These are phyloP conservation scores for Nannochloropsis gaditana DNA, from an alignment of 108 stramenopile genomes.

Conservation along the genomic window DNA sequence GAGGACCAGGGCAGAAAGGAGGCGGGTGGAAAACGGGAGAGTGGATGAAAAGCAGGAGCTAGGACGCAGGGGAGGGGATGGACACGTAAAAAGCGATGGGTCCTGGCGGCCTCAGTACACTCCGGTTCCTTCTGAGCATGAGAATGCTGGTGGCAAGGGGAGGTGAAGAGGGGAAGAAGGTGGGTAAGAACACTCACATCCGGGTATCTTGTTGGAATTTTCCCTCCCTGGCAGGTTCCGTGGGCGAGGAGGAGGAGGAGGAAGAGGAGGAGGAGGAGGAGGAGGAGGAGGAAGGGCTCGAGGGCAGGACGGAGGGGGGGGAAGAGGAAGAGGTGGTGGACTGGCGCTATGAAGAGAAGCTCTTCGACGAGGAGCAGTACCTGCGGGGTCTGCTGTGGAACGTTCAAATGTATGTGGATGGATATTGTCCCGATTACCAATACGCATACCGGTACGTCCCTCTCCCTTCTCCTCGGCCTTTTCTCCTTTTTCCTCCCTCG, in stretches of 20 bases:
- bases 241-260: background rate
- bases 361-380: slow-evolving; percentile 60
- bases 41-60: too few relatives aligned
- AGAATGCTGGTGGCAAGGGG: too few relatives aligned
- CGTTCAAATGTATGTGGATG: slow-evolving; percentile 38
- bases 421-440: slow-evolving; percentile 29
- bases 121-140: too few relatives aligned
- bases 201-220: too few relatives aligned
- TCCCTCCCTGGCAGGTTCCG: background rate
- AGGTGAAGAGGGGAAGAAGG: too few relatives aligned
- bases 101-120: too few relatives aligned
- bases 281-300: slow-evolving; percentile 29
- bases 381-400: slow-evolving; percentile 74
- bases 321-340: slow-evolving; percentile 19
- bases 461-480: background rate
- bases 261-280: slow-evolving; percentile 30
- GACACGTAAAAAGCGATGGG: too few relatives aligned
- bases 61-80: too few relatives aligned
- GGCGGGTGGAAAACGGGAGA: too few relatives aligned
- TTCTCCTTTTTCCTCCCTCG: background rate
- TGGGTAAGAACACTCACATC: background rate
- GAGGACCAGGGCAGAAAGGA: too few relatives aligned
- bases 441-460: slow-evolving; percentile 22
- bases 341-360: slow-evolving; percentile 38
- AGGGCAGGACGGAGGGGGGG: slow-evolving; percentile 29